These are phyloP conservation scores for Tetradesmus lagerheimii DNA, from an alignment of 139 green algal genomes.

Conservation along the genomic window DNA sequence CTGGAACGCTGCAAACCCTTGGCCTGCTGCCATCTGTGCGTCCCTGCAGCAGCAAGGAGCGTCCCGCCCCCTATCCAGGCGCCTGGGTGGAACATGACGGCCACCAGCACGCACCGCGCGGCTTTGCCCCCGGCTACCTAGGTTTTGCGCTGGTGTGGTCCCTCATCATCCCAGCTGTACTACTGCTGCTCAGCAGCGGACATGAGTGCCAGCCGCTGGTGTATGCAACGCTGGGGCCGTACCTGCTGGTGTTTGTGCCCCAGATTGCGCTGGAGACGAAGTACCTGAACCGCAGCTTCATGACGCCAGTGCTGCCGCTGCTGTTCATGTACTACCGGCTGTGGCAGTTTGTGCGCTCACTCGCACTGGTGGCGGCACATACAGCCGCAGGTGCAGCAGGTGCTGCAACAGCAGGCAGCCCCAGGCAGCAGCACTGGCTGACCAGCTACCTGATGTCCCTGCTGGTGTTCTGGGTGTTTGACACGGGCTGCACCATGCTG, in stretches of 20 bases:
- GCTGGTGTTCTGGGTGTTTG: conserved; percentile 47
- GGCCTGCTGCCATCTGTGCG: neutral
- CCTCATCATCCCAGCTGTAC: neutral
- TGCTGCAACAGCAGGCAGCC: neutral
- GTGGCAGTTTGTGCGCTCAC: conserved; percentile 40
- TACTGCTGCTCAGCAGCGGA: conserved; percentile 8
- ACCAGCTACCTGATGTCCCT: conserved; percentile 10
- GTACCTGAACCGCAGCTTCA: conserved; percentile 35
- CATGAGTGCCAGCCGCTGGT: neutral
- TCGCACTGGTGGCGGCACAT: neutral
- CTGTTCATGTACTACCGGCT: conserved; percentile 36
- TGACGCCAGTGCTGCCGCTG: conserved; percentile 41
- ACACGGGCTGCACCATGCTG: conserved; percentile 23
- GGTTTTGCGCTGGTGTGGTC: conserved; percentile 1
- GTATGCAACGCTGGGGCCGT: conserved; percentile 6
- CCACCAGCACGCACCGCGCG: conserved; percentile 4
- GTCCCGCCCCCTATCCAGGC: conserved; percentile 27
- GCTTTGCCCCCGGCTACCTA: conserved; percentile 37
- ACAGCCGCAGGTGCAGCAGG: neutral
- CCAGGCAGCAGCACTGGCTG: neutral
- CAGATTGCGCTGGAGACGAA: conserved; percentile 35
- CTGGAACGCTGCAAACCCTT: neutral
- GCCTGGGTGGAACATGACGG: conserved; percentile 40
- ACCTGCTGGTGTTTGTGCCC: conserved; percentile 39
- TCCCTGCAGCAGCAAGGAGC: neutral